Percentiles rank a stretch among this genome's conserved stretches.
These are phyloP conservation scores for Chlamydomonas sp. DNA, from an alignment of 139 green algal genomes.

Conservation along the genomic window DNA sequence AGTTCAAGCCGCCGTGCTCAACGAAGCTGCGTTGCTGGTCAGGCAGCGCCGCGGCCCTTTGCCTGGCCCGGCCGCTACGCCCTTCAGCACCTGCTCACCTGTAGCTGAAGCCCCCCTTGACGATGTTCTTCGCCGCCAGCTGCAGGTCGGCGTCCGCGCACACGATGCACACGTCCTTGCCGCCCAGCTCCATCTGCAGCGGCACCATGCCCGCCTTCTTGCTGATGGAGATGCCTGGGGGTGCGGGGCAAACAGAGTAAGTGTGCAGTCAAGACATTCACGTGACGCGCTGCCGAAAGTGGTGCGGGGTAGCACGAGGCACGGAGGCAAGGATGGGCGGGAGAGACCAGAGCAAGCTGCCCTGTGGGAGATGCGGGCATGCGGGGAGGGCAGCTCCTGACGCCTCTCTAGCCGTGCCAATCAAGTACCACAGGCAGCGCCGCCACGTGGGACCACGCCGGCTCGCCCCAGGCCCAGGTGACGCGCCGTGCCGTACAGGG, in stretches of 20 bases:
- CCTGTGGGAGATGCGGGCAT: too few species aligned
- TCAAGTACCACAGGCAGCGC: too few species aligned
- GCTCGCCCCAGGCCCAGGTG: too few species aligned
- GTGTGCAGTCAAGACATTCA: background rate
- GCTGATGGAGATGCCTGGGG: conserved; percentile 51
- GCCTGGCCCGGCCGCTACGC: background rate
- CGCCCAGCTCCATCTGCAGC: conserved; percentile 98
- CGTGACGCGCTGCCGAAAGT: background rate
- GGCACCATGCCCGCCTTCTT: conserved; percentile 93
- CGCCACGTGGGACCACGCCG: too few species aligned
- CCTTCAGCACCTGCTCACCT: conserved; percentile 71
- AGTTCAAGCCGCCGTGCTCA: too few species aligned
- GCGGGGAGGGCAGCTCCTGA: too few species aligned
- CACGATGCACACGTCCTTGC: conserved; percentile 95
- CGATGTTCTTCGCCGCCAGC: conserved; percentile 87
- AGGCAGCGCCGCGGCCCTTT: background rate
- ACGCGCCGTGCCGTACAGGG: too few species aligned
- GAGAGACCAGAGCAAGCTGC: too few species aligned
- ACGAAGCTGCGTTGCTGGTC: too few species aligned
- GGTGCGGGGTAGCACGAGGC: background rate
- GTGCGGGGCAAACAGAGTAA: background rate
- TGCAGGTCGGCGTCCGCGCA: conserved; percentile 91
- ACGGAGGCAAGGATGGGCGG: background rate
- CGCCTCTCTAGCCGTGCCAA: too few species aligned
- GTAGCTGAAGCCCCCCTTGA: conserved; percentile 96